phyloP scores from a whole-genome alignment of 2,329 filamentous ascomycete genomes.

The Lachnellula arida region DNA sequence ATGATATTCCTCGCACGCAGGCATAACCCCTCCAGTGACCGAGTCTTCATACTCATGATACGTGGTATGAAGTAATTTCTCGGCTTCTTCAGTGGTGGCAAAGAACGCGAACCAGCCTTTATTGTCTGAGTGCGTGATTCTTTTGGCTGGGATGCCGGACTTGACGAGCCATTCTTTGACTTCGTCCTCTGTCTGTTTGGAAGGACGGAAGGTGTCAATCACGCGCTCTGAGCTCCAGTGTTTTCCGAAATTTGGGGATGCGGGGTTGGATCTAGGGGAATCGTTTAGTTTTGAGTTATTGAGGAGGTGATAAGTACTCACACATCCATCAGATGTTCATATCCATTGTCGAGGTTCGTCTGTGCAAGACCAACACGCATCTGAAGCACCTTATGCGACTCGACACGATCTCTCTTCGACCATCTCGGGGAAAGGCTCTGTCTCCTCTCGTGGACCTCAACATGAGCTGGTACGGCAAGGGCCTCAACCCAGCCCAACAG shows the following conservation, averaged over 20 bases:
- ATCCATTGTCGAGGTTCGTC: conserved; percentile 20
- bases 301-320: conserved; percentile 9
- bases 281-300: conserved; percentile 17
- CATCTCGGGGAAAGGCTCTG: conserved; percentile 17
- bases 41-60: conserved; percentile 42
- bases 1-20: conserved; percentile 37
- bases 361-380: conserved; percentile 26
- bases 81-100: conserved; percentile 33
- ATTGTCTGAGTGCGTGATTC: conserved; percentile 34
- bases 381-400: conserved; percentile 20
- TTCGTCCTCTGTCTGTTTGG: conserved; percentile 28
- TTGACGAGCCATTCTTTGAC: conserved; percentile 33
- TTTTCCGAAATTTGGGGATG: conserved; percentile 32
- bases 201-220: conserved; percentile 31
- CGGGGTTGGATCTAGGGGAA: conserved; percentile 21
- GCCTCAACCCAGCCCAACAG: conserved; percentile 4
- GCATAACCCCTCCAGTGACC: conserved; percentile 25
- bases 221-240: conserved; percentile 33
- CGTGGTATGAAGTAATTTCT: conserved; percentile 34
- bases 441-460: conserved; percentile 25
- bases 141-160: conserved; percentile 28
- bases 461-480: conserved; percentile 12
- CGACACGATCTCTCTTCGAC: conserved; percentile 21
- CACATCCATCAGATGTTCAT: conserved; percentile 25
- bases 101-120: conserved; percentile 37